Conservation (phyloP, 345 rosid genomes). For the Eucalyptus virginea region DNA sequence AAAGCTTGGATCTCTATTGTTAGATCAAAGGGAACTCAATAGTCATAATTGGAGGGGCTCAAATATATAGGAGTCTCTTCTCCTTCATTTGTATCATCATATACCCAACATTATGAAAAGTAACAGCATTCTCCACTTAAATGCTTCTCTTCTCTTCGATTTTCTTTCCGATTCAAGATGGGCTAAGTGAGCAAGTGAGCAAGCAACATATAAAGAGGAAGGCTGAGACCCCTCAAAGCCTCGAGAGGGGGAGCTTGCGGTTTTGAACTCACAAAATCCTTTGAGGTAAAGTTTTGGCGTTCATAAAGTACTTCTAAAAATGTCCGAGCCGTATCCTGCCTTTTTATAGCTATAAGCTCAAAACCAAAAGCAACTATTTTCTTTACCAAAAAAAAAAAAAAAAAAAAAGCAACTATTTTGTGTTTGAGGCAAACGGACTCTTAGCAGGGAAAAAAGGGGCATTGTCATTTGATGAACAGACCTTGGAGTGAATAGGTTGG, state of each 20-base stretch:
- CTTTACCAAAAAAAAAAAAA: no score
- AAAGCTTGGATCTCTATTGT: neutral
- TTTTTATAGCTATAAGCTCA: neutral
- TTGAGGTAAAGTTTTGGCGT: neutral
- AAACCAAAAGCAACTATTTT: neutral
- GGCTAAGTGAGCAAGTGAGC: neutral
- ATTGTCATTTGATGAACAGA: neutral
- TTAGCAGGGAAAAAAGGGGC: neutral
- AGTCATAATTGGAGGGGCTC: neutral
- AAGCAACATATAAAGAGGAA: neutral
- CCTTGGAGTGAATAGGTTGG: neutral
- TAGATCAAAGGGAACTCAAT: neutral
- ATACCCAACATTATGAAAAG: no score
- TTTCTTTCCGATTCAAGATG: neutral
- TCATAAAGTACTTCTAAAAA: neutral
- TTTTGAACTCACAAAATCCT: neutral
- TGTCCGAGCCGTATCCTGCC: neutral
- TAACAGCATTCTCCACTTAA: neutral
- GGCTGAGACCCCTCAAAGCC: neutral
- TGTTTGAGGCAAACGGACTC: neutral
- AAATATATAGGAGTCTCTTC: neutral
- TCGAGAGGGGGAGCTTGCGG: neutral
- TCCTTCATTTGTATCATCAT: neutral
- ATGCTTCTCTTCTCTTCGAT: neutral
- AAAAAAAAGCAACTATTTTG: neutral